phyloP scores from a whole-genome alignment of 208 protist genomes.

The Naegleria fowleri region DNA sequence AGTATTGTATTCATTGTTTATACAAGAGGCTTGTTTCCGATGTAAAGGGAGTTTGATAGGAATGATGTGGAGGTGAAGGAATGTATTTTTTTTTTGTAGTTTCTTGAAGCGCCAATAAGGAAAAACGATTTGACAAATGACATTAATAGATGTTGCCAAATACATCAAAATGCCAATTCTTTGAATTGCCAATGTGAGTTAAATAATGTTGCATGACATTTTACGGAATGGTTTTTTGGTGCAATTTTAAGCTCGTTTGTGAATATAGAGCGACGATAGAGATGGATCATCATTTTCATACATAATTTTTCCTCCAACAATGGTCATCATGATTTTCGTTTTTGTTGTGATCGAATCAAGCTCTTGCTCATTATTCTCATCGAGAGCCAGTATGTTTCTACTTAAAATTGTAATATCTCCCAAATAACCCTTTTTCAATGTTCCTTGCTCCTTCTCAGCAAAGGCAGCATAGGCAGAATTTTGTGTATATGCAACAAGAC shows the following conservation, averaged over 20 bases:
- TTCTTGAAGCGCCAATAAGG: too few species aligned
- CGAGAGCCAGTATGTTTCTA: not conserved
- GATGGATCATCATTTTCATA: not conserved
- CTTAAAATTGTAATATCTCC: slow-evolving; percentile 47
- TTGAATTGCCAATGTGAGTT: too few species aligned
- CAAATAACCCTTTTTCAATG: slow-evolving; percentile 55
- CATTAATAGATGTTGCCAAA: too few species aligned
- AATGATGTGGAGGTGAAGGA: too few species aligned
- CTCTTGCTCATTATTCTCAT: not conserved
- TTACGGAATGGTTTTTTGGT: too few species aligned
- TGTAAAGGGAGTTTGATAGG: too few species aligned
- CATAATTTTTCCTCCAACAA: not conserved
- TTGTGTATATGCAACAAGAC: slow-evolving; percentile 55
- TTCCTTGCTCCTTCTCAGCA: slow-evolving; percentile 54
- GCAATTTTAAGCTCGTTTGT: not conserved
- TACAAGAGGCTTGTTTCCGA: too few species aligned
- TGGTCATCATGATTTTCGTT: not conserved
- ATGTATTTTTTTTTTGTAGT: too few species aligned
- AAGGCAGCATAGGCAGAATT: slow-evolving; percentile 56
- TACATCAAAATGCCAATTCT: too few species aligned
- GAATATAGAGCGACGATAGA: not conserved
- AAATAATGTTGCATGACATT: too few species aligned
- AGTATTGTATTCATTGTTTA: too few species aligned
- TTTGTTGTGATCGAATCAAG: not conserved
- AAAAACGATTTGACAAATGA: too few species aligned